Conservation (phyloP, 306 rosid genomes). For the Cajanus cajan region DNA sequence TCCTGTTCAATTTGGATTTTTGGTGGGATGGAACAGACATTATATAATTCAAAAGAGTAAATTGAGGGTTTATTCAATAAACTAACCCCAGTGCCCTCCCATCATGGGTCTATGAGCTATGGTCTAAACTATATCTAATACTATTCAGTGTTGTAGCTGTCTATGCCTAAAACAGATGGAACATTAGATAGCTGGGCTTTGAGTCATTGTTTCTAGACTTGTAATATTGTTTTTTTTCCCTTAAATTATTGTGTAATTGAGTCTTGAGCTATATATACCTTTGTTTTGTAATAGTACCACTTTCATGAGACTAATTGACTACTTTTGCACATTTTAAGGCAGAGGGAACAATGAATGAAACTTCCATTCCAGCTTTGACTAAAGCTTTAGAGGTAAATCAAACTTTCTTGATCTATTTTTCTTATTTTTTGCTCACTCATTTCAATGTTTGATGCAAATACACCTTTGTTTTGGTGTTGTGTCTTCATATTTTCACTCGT, state of each 20-base stretch:
- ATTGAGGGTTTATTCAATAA: slow-evolving; percentile 13
- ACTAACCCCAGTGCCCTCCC: background rate
- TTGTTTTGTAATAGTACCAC: background rate
- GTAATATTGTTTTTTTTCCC: background rate
- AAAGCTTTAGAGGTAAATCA: slow-evolving; percentile 65
- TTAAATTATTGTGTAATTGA: background rate
- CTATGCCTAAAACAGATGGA: background rate
- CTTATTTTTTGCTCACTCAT: background rate
- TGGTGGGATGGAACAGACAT: no score
- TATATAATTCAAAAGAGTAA: background rate
- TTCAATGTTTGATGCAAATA: slow-evolving; percentile 4
- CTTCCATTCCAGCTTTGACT: slow-evolving; percentile 58
- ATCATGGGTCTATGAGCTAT: background rate
- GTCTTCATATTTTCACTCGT: background rate
- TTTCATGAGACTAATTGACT: slow-evolving; percentile 24
- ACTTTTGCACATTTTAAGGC: slow-evolving; percentile 55
- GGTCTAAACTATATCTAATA: background rate
- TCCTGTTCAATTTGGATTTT: no score
- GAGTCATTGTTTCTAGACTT: background rate
- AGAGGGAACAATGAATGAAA: slow-evolving; percentile 75
- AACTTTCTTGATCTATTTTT: background rate
- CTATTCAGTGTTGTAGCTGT: background rate
- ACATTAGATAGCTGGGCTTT: background rate
- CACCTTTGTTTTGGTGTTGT: background rate
- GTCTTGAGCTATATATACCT: background rate